Evolutionary conservation across 345 rosid species (phyloP).

Genomic region (Brassica rapa): DNA sequence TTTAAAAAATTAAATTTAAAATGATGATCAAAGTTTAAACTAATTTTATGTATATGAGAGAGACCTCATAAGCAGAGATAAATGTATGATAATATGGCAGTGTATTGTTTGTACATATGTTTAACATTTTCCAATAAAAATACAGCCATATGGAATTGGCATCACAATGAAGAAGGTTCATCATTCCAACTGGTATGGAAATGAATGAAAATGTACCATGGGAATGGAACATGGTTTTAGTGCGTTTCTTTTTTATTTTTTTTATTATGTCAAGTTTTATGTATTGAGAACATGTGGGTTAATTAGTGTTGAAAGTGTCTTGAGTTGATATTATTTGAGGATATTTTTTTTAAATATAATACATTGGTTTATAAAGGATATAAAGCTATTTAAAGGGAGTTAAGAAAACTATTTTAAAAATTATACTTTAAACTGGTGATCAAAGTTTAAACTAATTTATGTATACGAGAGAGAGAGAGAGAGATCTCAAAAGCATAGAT

Average conservation of each 20-base stretch:
- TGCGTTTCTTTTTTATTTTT: too few relatives aligned
- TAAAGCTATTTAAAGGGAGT: neutral
- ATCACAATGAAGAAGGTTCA: too few relatives aligned
- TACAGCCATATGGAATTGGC: too few relatives aligned
- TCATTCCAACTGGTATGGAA: too few relatives aligned
- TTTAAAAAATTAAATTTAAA: neutral
- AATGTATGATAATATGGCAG: neutral
- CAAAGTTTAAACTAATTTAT: neutral
- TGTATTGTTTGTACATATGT: neutral
- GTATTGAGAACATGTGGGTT: too few relatives aligned
- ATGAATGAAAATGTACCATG: neutral
- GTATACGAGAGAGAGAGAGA: too few relatives aligned
- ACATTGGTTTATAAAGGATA: neutral
- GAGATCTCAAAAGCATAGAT: too few relatives aligned
- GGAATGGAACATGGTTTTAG: neutral
- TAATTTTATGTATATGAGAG: too few relatives aligned
- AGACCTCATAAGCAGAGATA: neutral
- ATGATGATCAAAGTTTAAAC: neutral
- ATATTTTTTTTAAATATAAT: neutral
- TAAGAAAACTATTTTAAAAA: neutral
- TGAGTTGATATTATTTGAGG: too few relatives aligned
- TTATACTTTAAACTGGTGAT: neutral
- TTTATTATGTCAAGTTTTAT: too few relatives aligned
- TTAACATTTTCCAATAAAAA: too few relatives aligned
- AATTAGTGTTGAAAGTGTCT: too few relatives aligned